phyloP scores from a whole-genome alignment of 768 basidiomycete genomes.

The Mycena pura region DNA sequence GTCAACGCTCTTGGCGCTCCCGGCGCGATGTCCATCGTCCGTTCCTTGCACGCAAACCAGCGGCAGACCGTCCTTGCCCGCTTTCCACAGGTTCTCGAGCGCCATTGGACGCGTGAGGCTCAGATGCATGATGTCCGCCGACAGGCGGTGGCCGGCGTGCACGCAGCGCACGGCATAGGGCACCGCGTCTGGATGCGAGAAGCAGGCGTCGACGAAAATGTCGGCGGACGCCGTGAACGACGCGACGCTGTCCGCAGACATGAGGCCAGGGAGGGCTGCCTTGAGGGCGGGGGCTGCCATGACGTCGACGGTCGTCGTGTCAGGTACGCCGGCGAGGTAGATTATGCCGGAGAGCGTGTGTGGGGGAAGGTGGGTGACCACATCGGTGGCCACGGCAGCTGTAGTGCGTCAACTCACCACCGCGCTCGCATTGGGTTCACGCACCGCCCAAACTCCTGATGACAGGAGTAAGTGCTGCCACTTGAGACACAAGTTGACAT shows the following conservation, averaged over 20 bases:
- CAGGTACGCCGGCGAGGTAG: constrained; percentile 36
- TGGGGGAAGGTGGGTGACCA: constrained; percentile 34
- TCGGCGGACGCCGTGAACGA: constrained; percentile 26
- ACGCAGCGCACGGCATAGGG: constrained; percentile 32
- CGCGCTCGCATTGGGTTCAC: not conserved
- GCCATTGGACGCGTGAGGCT: constrained; percentile 36
- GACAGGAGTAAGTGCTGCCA: not conserved
- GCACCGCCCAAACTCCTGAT: constrained; percentile 39
- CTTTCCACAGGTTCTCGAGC: constrained; percentile 33
- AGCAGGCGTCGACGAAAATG: constrained; percentile 35
- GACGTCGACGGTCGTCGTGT: constrained; percentile 28
- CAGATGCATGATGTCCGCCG: constrained; percentile 28
- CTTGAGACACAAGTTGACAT: too few relatives aligned
- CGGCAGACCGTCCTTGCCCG: constrained; percentile 35
- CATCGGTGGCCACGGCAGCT: constrained; percentile 38
- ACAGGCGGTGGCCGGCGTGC: constrained; percentile 32
- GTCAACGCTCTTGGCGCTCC: constrained; percentile 30
- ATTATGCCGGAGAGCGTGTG: constrained; percentile 38
- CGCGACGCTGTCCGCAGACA: constrained; percentile 30
- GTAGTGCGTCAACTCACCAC: not conserved
- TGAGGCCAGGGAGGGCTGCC: constrained; percentile 30
- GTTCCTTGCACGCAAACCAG: constrained; percentile 34
- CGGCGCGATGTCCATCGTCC: constrained; percentile 34
- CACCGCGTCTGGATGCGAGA: constrained; percentile 33
- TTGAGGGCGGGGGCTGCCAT: constrained; percentile 32